phyloP scores from a whole-genome alignment of 2,329 filamentous ascomycete genomes.

The Teratosphaeria epicoccoides region DNA sequence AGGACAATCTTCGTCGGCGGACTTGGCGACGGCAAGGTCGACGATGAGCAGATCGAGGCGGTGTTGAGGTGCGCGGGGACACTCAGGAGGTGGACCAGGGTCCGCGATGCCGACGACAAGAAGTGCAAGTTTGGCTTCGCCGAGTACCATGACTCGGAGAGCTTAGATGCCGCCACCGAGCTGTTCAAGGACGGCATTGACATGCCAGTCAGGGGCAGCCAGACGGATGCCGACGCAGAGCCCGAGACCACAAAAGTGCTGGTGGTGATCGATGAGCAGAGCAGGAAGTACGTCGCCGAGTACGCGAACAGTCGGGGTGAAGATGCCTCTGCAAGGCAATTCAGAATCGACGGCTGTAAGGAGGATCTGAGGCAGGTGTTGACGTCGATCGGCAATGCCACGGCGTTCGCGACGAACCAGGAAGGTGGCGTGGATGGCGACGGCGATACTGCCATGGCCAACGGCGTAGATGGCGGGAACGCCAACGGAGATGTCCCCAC shows the following conservation, averaged over 20 bases:
- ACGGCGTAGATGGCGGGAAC: slow-evolving; percentile 40
- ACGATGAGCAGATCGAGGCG: slow-evolving; percentile 67
- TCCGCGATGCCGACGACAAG: slow-evolving; percentile 67
- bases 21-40: slow-evolving; percentile 66
- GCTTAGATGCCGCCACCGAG: slow-evolving; percentile 73
- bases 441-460: slow-evolving; percentile 14
- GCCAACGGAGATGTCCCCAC: slow-evolving; percentile 72
- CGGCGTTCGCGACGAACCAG: slow-evolving; percentile 20
- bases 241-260: slow-evolving; percentile 25
- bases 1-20: slow-evolving; percentile 84
- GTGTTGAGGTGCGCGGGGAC: slow-evolving; percentile 64
- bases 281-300: slow-evolving; percentile 74
- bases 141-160: slow-evolving; percentile 85
- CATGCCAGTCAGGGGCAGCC: slow-evolving; percentile 56
- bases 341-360: slow-evolving; percentile 59
- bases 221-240: slow-evolving; percentile 31
- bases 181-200: slow-evolving; percentile 65
- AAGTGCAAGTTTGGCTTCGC: slow-evolving; percentile 87
- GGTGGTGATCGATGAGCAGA: slow-evolving; percentile 68
- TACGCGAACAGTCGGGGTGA: slow-evolving; percentile 57
- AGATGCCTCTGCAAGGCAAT: slow-evolving; percentile 50
- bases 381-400: slow-evolving; percentile 61
- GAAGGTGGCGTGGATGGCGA: slow-evolving; percentile 1
- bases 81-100: slow-evolving; percentile 75
- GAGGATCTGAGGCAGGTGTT: slow-evolving; percentile 58